Evolutionary conservation across 345 rosid species (phyloP), one percentile per base, ranked within the genome.

Genomic region (Odontarrhena argentea): DNA sequence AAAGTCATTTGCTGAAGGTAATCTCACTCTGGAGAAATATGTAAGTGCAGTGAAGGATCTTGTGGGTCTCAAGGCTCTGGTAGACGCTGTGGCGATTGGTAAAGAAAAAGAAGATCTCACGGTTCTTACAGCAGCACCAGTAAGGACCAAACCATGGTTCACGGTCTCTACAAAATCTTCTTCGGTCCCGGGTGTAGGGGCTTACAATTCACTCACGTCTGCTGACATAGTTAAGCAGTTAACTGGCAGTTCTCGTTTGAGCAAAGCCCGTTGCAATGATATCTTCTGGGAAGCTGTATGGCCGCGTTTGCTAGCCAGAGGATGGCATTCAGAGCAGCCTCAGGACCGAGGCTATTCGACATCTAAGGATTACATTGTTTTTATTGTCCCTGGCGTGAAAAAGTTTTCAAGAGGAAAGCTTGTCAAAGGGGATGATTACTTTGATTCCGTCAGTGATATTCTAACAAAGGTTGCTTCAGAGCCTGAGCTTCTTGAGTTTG

Each of bases 261-360:
- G 92, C 81, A 88, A 88, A 79, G 86, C 87, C 36, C 92, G 90
- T 10, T 77, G 79, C 60, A 84, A 60, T 65, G 90, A 88, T 77
- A 81, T 88, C 49, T 88, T 86, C 60, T 86, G 96, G 96, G 92
- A 86, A 67, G 90, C 90, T 48, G 86, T 86, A 55, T 88, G 96
- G 96, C 96, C 96, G 1, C 89, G 87, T 53, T 73, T 88, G 71
- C 80, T 88, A 6, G 96, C 85, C 22, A 76, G 84, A 76, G 92
- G 96, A 69, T 88, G 96, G 96, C 85, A 71, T 70, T 88, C 92
- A 22, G 90, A 88, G 78, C 85, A 86, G 76, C 84, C 84, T 0
- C 68, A 78, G 69, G 63, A 86, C 69, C 77, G 67, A 51, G 55
- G 79, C 58, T 79, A 78, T 56, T 25, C 51, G 10, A 76, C 60